Evolutionary conservation across 495 filamentous ascomycete species (phyloP).

Genomic region (Penicillium paradoxum): DNA sequence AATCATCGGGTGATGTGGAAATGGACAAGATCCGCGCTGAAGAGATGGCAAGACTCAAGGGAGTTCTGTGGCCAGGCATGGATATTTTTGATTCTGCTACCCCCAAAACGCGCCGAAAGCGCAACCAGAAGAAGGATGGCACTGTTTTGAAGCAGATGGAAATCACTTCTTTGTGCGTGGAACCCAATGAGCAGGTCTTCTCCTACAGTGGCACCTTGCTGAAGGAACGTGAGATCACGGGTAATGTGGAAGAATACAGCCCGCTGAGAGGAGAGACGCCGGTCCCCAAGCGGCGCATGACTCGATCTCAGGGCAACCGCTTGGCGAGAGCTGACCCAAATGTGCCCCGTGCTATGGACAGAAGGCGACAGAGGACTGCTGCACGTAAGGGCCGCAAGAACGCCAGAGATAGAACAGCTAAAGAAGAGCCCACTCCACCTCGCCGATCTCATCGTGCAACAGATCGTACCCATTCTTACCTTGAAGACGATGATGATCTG

Average conservation of each 20-base stretch:
- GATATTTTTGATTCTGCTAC: constrained; percentile 81
- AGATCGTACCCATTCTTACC: constrained; percentile 5
- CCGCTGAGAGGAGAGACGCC: constrained; percentile 46
- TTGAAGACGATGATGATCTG: constrained; percentile 29
- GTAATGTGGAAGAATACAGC: constrained; percentile 49
- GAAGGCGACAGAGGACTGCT: constrained; percentile 19
- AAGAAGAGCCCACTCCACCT: not conserved
- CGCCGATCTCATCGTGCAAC: constrained; percentile 1
- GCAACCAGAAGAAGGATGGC: constrained; percentile 81
- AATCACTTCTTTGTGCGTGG: constrained; percentile 58
- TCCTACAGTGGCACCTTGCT: constrained; percentile 49
- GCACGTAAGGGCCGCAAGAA: constrained; percentile 1
- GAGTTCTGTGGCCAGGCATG: constrained; percentile 79
- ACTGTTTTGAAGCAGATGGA: constrained; percentile 68
- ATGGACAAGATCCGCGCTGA: constrained; percentile 32
- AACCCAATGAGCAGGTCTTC: constrained; percentile 68
- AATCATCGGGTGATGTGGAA: constrained; percentile 7
- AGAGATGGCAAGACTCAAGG: constrained; percentile 58
- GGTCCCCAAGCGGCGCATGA: constrained; percentile 32
- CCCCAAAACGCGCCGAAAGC: constrained; percentile 66
- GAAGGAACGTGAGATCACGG: constrained; percentile 53
- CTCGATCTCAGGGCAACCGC: constrained; percentile 21
- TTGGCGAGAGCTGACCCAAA: constrained; percentile 33
- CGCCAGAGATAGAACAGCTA: not conserved
- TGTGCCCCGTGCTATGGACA: constrained; percentile 22